Base-by-base conservation (phyloP, 495 filamentous ascomycete genomes). In the Xylaria scruposa region DNA sequence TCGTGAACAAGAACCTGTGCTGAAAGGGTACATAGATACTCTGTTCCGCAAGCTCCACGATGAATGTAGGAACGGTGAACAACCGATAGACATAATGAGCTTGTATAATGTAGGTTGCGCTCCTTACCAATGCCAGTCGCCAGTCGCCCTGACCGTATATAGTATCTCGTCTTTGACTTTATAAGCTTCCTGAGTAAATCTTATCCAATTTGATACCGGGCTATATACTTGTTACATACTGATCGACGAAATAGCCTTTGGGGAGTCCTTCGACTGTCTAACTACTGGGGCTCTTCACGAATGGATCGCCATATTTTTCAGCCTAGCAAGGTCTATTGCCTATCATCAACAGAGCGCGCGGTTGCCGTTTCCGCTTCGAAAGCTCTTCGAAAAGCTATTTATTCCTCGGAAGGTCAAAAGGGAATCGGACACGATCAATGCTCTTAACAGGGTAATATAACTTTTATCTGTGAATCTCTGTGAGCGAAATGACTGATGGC, bases 21-120 rank as follows among this genome's bases (percentile, higher is more conserved):
- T 88, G 21, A 42, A 68, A 8, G 40, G 54, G 1, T 82, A 85
- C 44, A 72, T 81, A 24, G 79, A 86, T 70, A 73, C 84, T n/a
- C 72, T 89, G 3, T 77, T 89, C 21, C 62, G 70, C 72, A 79
- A 65, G 61, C 77, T 78, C 46, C 66, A 77, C 1, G 81, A 80
- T 59, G 42, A 72, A 29, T 46, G 67, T 26, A 6, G 36, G 5
- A 61, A 72, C 19, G 76, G 74, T 6, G 71, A 75, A 26, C 73
- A 75, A 38, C 67, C 75, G 73, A 59, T 81, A 10, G 76, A 86
- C 54, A 77, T 85, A 47, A 72, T 53, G 15, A 70, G 33, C 26
- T 88, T 86, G 87, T 86, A 82, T 73, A 87, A 87, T 67, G 70
- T 71, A 38, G 26, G 70, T 66, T 21, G 3, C 8, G 44, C 31